Conservation (phyloP, 1,284 basidiomycete species). For the Puccinia sorghi region DNA sequence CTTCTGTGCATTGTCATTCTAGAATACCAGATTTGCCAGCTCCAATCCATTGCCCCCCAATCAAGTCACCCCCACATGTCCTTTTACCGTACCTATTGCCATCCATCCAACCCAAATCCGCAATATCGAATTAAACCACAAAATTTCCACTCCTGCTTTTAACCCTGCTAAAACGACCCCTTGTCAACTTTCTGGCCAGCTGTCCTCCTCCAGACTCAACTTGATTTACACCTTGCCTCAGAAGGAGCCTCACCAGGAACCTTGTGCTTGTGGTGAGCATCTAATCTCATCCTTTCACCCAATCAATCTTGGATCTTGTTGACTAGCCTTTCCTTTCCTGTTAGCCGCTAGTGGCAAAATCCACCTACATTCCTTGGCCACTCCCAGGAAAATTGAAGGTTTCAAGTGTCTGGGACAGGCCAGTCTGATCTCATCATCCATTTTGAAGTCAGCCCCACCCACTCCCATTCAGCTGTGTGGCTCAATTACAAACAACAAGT, state of each 20-base stretch:
- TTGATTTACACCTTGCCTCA: background rate
- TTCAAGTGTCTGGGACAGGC: slow-evolving; percentile 47
- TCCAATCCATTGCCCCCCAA: no score
- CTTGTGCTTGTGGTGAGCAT: slow-evolving; percentile 1
- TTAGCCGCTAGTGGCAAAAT: slow-evolving; percentile 16
- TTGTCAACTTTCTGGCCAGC: slow-evolving; percentile 10
- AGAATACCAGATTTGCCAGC: no score
- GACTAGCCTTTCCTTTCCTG: background rate
- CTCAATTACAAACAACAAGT: background rate
- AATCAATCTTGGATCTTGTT: background rate
- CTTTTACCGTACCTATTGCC: no score
- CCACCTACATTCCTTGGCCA: slow-evolving; percentile 38
- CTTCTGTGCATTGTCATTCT: no score
- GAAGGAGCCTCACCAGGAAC: background rate
- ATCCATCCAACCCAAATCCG: no score
- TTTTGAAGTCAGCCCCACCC: slow-evolving; percentile 41
- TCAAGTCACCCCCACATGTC: no score
- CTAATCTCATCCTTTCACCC: background rate
- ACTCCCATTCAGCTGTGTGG: slow-evolving; percentile 2
- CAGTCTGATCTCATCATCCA: slow-evolving; percentile 38
- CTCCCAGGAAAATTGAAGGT: slow-evolving; percentile 47
- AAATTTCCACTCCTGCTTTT: no score
- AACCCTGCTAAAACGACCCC: slow-evolving; percentile 4
- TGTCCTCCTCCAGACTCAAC: slow-evolving; percentile 4
- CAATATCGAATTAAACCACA: no score